Evolutionary conservation across 768 basidiomycete genomes (phyloP).

Genomic region (Suillus clintonianus): DNA sequence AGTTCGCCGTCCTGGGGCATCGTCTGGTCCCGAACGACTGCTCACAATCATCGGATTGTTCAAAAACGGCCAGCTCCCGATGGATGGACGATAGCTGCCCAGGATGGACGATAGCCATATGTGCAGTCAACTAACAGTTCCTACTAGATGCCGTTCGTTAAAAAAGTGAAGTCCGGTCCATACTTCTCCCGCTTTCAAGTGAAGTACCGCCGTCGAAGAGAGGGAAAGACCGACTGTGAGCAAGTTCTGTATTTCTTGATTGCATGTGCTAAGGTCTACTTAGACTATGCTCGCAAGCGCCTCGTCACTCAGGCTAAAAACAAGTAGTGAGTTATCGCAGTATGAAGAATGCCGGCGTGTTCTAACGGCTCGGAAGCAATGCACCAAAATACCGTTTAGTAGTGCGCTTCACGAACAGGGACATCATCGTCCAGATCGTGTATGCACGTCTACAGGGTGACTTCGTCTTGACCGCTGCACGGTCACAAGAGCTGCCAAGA

Average conservation of each 20-base stretch:
- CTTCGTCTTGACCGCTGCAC: conserved; percentile 86
- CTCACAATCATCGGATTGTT: neutral
- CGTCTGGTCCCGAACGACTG: neutral
- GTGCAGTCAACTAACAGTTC: conserved; percentile 17
- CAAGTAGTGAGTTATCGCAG: conserved; percentile 74
- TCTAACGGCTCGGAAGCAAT: conserved; percentile 53
- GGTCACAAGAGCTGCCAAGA: conserved; percentile 87
- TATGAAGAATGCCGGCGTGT: neutral
- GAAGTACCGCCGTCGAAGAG: conserved; percentile 95
- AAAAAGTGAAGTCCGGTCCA: conserved; percentile 92
- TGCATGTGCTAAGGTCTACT: conserved; percentile 10
- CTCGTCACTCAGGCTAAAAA: conserved; percentile 98
- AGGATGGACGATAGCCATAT: conserved; percentile 26
- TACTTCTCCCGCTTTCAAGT: conserved; percentile 99
- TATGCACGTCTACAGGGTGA: conserved; percentile 98
- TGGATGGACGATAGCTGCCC: conserved; percentile 30
- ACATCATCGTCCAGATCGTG: conserved; percentile 92
- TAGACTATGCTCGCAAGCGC: conserved; percentile 97
- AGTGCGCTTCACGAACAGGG: conserved; percentile 97
- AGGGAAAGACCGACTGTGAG: conserved; percentile 98
- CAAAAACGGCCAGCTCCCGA: conserved; percentile 6
- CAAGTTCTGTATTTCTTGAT: conserved; percentile 9
- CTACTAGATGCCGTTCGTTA: conserved; percentile 90
- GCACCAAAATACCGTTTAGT: conserved; percentile 98
- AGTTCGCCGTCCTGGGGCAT: neutral